A percentile compares a stretch with the other conserved stretches of the same genome.
Conservation (phyloP, 2,329 filamentous ascomycete genomes). For the Onygenales sp. region DNA sequence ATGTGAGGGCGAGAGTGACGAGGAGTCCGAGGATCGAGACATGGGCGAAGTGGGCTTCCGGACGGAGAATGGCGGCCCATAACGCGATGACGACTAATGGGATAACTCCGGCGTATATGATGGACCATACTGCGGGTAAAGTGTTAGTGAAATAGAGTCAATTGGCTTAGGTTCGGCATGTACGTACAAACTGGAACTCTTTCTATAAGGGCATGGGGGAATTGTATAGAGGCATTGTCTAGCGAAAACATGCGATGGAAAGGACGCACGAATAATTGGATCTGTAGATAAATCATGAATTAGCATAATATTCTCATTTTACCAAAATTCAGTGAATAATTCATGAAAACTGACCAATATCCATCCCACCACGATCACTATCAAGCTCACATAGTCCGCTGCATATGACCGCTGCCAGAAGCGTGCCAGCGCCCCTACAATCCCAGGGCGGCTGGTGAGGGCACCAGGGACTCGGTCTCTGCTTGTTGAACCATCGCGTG, state of each 20-base stretch:
- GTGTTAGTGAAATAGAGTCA: neutral
- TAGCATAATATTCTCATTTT: neutral
- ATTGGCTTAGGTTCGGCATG: neutral
- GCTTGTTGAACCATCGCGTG: neutral
- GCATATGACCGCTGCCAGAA: slow-evolving; percentile 67
- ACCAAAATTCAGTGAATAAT: no score
- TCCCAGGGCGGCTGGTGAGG: slow-evolving; percentile 23
- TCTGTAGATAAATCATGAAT: slow-evolving; percentile 29
- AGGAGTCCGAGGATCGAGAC: slow-evolving; percentile 73
- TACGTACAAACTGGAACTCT: slow-evolving; percentile 66
- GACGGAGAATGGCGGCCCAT: slow-evolving; percentile 54
- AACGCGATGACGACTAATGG: slow-evolving; percentile 58
- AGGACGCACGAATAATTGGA: slow-evolving; percentile 63
- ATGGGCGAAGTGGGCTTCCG: slow-evolving; percentile 69
- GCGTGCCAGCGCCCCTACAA: slow-evolving; percentile 39
- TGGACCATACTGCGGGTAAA: slow-evolving; percentile 39
- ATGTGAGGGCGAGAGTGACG: slow-evolving; percentile 65
- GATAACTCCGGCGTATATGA: slow-evolving; percentile 66
- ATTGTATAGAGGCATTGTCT: slow-evolving; percentile 74
- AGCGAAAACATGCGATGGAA: slow-evolving; percentile 94
- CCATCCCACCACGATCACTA: slow-evolving; percentile 58
- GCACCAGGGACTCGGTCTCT: neutral
- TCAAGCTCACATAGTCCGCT: slow-evolving; percentile 75
- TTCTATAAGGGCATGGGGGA: slow-evolving; percentile 75
- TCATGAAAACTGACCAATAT: slow-evolving; percentile 16